These are phyloP conservation scores for Rhizopogon vesiculosus DNA, from an alignment of 768 basidiomycete genomes.

Conservation along the genomic window DNA sequence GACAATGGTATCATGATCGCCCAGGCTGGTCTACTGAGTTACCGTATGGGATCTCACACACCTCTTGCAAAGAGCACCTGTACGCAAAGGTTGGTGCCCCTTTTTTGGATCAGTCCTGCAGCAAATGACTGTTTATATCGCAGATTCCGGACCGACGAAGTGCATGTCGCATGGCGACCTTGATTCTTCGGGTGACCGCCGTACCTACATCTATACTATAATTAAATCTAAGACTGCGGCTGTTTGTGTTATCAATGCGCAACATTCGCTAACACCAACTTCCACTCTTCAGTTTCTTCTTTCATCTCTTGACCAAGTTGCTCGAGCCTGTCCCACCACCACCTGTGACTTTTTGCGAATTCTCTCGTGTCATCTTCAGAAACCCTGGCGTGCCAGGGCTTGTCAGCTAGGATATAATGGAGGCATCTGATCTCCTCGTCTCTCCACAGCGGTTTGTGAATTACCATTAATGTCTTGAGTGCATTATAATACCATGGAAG, in stretches of 20 bases:
- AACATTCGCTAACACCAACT: slow-evolving; percentile 48
- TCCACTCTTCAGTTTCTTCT: slow-evolving; percentile 43
- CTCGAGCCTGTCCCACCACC: slow-evolving; percentile 80
- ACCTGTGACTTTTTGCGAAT: slow-evolving; percentile 53
- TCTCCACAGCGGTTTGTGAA: slow-evolving; percentile 75
- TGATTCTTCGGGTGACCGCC: not conserved
- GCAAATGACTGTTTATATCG: not conserved
- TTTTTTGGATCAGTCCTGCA: slow-evolving; percentile 1
- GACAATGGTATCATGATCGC: slow-evolving; percentile 99
- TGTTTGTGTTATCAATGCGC: slow-evolving; percentile 14
- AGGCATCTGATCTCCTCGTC: slow-evolving; percentile 83
- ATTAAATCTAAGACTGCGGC: not conserved
- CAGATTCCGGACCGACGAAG: slow-evolving; percentile 94
- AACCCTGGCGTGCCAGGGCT: slow-evolving; percentile 72
- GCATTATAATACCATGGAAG: slow-evolving; percentile 91
- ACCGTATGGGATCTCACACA: slow-evolving; percentile 85
- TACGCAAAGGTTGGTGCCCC: slow-evolving; percentile 72
- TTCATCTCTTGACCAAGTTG: slow-evolving; percentile 37
- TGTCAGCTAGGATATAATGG: slow-evolving; percentile 84
- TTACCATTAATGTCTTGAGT: slow-evolving; percentile 73
- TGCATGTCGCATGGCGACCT: slow-evolving; percentile 82
- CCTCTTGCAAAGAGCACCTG: slow-evolving; percentile 77
- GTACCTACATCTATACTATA: not conserved
- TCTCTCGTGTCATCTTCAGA: slow-evolving; percentile 34
- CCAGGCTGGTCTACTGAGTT: slow-evolving; percentile 90